Evolutionary conservation across 345 rosid species (phyloP), one percentile per base, ranked within the genome.

Genomic region (Rhodomyrtus tomentosa): DNA sequence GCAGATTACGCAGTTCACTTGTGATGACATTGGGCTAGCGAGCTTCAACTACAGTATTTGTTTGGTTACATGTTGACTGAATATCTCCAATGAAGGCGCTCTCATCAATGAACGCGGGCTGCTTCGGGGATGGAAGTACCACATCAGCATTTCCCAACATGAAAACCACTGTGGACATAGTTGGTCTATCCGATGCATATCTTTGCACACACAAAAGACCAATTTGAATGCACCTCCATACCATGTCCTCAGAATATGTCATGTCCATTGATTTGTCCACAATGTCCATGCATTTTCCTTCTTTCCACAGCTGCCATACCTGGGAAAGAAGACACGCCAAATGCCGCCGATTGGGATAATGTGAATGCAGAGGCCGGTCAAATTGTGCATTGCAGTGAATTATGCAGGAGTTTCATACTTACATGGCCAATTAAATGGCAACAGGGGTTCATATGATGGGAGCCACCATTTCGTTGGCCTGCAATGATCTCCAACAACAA

Each of bases 161-260:
- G 38, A 76, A 74, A 27, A 84, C 68, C 10, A 50, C 85, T 8
- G 82, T 11, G 1, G 82, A 74, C 84, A 87, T 84, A 12, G 50
- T 76, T 76, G 88, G 88, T n/a, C 88, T 84, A 20, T 79, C 83
- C 15, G 4, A 84, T 74, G 29, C 88, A 76, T 40, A 84, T 18
- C 76, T 68, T 36, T 68, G 76, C 76, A 68, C 4, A 13, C 76
- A 68, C 42, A 68, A 68, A 68, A 84, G n/a, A 87, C 85, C 86
- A 7, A 84, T 81, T 42, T 87, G 86, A 32, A 84, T 84, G 72
- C 83, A 82, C 15, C 86, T 55, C 20, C 58, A 15, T 52, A 52
- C 50, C 53, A 82, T 80, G 29, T 18, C 24, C n/a, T n/a, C 59
- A 6, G 55, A 81, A 74, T 73, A 55, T 20, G 83, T 49, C 18